Evolutionary conservation across 768 basidiomycete genomes (phyloP), one percentile per base, ranked within the genome.

Genomic region (Austroboletus eburneus): DNA sequence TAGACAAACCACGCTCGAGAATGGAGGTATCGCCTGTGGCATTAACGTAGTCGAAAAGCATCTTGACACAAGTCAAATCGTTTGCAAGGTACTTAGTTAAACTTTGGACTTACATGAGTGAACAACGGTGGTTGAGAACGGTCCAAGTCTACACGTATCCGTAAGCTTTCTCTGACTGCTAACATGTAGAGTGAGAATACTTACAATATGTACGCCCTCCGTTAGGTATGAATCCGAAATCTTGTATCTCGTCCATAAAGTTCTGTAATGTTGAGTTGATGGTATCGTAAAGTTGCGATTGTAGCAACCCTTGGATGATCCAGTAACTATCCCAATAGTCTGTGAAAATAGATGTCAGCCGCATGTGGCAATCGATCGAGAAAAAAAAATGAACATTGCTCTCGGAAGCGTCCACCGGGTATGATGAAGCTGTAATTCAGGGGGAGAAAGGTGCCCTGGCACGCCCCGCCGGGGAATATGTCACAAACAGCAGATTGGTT

Each of bases 81-180:
- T 6, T 30, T 29, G 9, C 23, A 13, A 27, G n/a, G n/a, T 3
- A 4, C 32, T 3, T 2, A 7, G n/a, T n/a, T 21, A 10, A 3
- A 16, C 24, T 24, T 4, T 10, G 4, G 37, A 59, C 75, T 45
- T 48, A 86, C 87, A 57, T 83, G 83, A 45, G 87, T 80, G 69
- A 95, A 95, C 25, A 95, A 59, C 4, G 93, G 93, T 13, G 92
- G 92, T 59, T 95, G 91, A 17, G 91, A 94, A 47, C 94, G 80
- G 57, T 94, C 77, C 52, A 95, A 65, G 66, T 95, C 85, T 87
- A 36, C 21, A 17, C 18, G 45, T 29, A 20, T 57, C 20, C n/a
- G n/a, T n/a, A n/a, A 46, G 33, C 13, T 18, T 22, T 40, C 9
- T 21, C 24, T 16, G 14, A 6, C 2, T 6, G 9, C 3, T 1